A percentile compares a stretch with the other conserved stretches of the same genome.
Evolutionary conservation across 2,329 filamentous ascomycete genomes (phyloP).

Genomic region (Diplodia scrobiculata): DNA sequence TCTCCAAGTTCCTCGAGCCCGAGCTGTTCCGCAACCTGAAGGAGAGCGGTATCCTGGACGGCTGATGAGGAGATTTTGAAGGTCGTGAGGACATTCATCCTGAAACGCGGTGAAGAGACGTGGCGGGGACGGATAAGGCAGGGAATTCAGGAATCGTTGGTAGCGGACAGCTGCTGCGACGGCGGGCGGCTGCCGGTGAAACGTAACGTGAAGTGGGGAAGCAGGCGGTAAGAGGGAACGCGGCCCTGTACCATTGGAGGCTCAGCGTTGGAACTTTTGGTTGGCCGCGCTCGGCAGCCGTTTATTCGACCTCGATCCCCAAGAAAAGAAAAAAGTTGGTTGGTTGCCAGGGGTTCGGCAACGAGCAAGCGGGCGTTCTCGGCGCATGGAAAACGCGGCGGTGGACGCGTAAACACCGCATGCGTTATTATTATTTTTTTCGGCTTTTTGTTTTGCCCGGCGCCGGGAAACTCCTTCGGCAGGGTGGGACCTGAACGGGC

Average conservation of each 20-base stretch:
- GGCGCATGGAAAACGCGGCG: not conserved
- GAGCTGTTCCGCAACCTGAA: constrained; percentile 87
- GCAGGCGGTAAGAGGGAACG: not conserved
- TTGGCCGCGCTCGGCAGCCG: not conserved
- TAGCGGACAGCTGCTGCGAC: not conserved
- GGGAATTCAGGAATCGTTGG: not conserved
- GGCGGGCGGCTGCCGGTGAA: not conserved
- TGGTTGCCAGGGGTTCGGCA: not conserved
- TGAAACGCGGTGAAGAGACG: not conserved
- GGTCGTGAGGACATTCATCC: not conserved
- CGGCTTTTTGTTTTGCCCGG: not conserved
- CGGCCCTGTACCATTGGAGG: constrained; percentile 3
- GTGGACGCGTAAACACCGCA: not conserved
- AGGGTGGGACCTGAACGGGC: not conserved
- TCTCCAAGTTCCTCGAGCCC: constrained; percentile 93
- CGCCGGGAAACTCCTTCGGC: not conserved
- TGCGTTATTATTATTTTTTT: not conserved
- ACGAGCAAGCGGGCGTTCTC: not conserved
- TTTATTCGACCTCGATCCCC: not conserved
- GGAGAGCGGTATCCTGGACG: constrained; percentile 81
- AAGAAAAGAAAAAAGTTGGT: not conserved
- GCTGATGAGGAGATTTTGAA: constrained; percentile 1
- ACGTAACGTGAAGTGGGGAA: not conserved
- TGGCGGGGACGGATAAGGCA: not conserved
- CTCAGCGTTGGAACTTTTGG: not conserved